These are phyloP conservation scores for Oryza australiensis DNA, from an alignment of 176 grass and related monocot genomes.

Conservation along the genomic window DNA sequence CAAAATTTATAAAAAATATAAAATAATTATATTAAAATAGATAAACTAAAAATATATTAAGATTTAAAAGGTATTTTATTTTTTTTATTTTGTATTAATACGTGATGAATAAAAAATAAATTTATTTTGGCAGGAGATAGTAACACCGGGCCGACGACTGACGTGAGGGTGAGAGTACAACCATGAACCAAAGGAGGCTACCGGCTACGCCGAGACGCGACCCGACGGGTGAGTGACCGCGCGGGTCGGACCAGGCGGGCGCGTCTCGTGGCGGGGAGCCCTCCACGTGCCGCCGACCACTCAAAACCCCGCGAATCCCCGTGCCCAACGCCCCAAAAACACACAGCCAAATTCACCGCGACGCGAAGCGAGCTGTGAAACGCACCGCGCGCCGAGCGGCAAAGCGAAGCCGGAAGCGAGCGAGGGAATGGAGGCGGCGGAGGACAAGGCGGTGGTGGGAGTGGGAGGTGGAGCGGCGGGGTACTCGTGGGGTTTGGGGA, in stretches of 20 bases:
- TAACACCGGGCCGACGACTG: background rate
- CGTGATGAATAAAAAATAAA: too few species aligned
- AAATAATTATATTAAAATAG: too few species aligned
- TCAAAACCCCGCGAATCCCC: slow-evolving; percentile 12
- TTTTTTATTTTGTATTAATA: too few species aligned
- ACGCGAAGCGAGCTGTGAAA: background rate
- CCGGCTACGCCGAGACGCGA: background rate
- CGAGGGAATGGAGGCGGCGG: slow-evolving; percentile 7
- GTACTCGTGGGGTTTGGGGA: slow-evolving; percentile 40
- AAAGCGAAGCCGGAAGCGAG: background rate
- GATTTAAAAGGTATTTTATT: too few species aligned
- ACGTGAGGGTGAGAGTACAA: background rate
- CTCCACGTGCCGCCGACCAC: slow-evolving; percentile 31
- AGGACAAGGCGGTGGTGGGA: slow-evolving; percentile 26
- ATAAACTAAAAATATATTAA: too few species aligned
- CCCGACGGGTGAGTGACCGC: slow-evolving; percentile 18
- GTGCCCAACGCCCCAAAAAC: background rate
- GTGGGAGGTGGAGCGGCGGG: background rate
- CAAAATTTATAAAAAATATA: too few species aligned
- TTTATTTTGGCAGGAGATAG: too few species aligned
- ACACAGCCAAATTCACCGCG: slow-evolving; percentile 3
- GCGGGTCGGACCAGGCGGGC: too few species aligned
- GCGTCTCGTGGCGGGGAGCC: slow-evolving; percentile 19
- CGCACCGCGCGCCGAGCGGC: background rate
- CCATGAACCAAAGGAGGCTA: background rate